Evolutionary conservation across 192 early-diverging fungal species (phyloP), one percentile per base, ranked within the genome.

Genomic region (Rhizoclosmatium globosum): DNA sequence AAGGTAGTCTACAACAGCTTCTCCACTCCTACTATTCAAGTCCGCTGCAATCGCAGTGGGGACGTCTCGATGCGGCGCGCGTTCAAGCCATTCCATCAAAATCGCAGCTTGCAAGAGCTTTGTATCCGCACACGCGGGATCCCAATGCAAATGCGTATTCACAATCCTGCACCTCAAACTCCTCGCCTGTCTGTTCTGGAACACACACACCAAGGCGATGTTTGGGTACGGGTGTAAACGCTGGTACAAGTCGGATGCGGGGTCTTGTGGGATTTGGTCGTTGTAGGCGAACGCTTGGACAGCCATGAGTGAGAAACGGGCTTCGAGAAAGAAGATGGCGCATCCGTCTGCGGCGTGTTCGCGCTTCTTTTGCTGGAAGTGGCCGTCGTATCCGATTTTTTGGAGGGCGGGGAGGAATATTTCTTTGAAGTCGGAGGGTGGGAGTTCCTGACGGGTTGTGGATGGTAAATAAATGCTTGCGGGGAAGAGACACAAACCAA

Each of bases 121-220:
- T 9, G 84, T 84, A 47, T 86, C 77, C 72, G 77, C 82, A 58
- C 65, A 71, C 19, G 43, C 64, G 0, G 87, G 87, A 60, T 88
- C 83, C 87, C 85, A 86, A 70, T 88, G 85, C 71, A 88, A 72
- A 69, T 88, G 87, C 0, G 87, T 88, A 53, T 88, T 88, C 4
- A 85, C 87, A 47, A 88, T 80, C 13, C 84, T 65, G 50, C 87
- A 69, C 2, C 84, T 74, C 11, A 80, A 59, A 4, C 69, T 47
- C 6, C 62, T 17, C n/a, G 71, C 67, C 31, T 77, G 50, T 15
- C 80, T 7, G 66, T 77, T 79, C 62, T 72, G 73, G 47, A 87
- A 82, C 38, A 83, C 66, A 44, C 73, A 78, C 13, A 80, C 60
- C 31, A 87, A 74, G 2, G 81, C 83, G 17, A 81, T 82, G 76